Evolutionary conservation across 306 rosid genomes (phyloP).

Genomic region (Dryas alaskensis): DNA sequence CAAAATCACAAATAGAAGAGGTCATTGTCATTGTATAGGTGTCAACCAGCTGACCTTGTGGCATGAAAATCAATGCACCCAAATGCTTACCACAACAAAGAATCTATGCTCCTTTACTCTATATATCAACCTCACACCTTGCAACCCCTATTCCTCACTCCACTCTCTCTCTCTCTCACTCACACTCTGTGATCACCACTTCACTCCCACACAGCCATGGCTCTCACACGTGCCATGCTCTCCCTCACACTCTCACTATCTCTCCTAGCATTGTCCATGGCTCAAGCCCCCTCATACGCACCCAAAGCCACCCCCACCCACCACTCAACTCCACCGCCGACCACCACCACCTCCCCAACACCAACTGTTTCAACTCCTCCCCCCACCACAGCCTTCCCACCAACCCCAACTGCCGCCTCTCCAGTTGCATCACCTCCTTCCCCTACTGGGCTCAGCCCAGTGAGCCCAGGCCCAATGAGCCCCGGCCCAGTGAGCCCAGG

Average conservation of each 20-base stretch:
- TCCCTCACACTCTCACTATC: slow-evolving; percentile 34
- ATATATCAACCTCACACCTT: slow-evolving; percentile 32
- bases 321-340: not conserved
- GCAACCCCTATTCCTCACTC: slow-evolving; percentile 30
- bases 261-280: slow-evolving; percentile 43
- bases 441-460: not conserved
- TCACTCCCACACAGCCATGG: slow-evolving; percentile 37
- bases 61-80: slow-evolving; percentile 28
- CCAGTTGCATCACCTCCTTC: not conserved
- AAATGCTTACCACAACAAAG: not conserved
- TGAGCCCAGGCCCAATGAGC: not conserved
- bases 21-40: slow-evolving; percentile 10
- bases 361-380: slow-evolving; percentile 23
- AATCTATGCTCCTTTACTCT: slow-evolving; percentile 23
- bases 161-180: not conserved
- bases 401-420: not conserved
- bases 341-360: not conserved
- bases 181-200: not conserved
- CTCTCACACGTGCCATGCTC: slow-evolving; percentile 44
- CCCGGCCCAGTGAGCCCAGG: not conserved
- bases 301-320: slow-evolving; percentile 3
- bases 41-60: slow-evolving; percentile 16
- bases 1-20: not conserved
- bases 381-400: not conserved
- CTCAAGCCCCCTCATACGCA: slow-evolving; percentile 38